A percentile compares a stretch with the other conserved stretches of the same genome.
phyloP scores from a whole-genome alignment of 1,284 basidiomycete species.

The Tilletia indica region DNA sequence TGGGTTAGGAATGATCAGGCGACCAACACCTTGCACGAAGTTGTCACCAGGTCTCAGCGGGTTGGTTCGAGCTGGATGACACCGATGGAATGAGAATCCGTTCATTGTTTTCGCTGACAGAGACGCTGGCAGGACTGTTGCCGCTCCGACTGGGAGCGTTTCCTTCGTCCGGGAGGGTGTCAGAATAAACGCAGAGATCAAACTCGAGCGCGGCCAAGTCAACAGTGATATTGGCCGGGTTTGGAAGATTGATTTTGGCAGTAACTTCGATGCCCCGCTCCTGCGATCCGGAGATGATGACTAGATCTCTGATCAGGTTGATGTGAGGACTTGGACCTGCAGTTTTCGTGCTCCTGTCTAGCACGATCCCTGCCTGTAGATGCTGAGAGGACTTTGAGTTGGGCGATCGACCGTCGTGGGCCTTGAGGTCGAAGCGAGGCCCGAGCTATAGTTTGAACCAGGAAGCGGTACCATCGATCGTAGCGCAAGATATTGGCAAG shows the following conservation, averaged over 20 bases:
- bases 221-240: conserved; percentile 11
- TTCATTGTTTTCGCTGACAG: too few relatives aligned
- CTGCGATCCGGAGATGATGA: background rate
- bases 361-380: too few relatives aligned
- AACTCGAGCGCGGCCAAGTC: conserved; percentile 10
- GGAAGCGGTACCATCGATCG: background rate
- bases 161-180: background rate
- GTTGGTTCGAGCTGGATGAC: conserved; percentile 3
- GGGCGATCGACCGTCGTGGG: too few relatives aligned
- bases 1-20: background rate
- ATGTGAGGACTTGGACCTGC: too few relatives aligned
- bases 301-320: background rate
- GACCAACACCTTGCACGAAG: background rate
- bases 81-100: background rate
- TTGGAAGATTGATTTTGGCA: conserved; percentile 7
- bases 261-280: conserved; percentile 8
- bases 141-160: background rate
- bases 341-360: too few relatives aligned
- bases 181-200: background rate
- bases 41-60: background rate
- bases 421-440: background rate
- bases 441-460: background rate
- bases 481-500: background rate
- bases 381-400: too few relatives aligned
- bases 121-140: background rate